Evolutionary conservation across 1,139 yeast species (phyloP), one percentile per base, ranked within the genome.

Genomic region (Blastobotrys proliferans): DNA sequence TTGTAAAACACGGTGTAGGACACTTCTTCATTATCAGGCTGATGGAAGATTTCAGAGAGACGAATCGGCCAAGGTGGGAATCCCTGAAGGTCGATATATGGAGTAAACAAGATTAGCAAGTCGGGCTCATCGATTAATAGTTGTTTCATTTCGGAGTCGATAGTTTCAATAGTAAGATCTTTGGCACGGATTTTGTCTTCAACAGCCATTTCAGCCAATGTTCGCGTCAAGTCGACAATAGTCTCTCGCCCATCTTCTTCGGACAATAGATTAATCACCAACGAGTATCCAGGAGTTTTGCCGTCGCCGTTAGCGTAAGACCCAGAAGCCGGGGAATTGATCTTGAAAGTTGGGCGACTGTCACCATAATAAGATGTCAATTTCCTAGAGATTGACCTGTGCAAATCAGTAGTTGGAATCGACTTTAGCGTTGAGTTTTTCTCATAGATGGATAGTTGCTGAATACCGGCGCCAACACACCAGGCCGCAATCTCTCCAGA

Each of bases 1-100:
- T 92, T 75, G 42, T 85, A 73, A 61, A 87, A 92, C 14, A 90
- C 94, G 18, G 88, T 84, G 62, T 92, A 92, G 32, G 79, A 74
- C 38, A 88, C 95, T 47, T 77, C 81, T 58, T 85, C 83, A 62
- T 88, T 88, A 58, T 86, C 95, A 6, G 85, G 83, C 57, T 86
- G 92, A 85, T 94, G 85, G 66, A 83, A 90, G 55, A 92, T 79
- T 59, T 92, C 99, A 8, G 90, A 76, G 45, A 94, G 74, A 49
- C 98, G 74, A 33, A 88, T 78, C 59, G 92, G 97, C 98, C 98
- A 92, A 20, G 99, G 99, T 16, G 98, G 97, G 62, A 82, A 94
- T 25, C 95, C 97, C 62, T 88, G 95, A 42, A 94, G 73, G 60
- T 88, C 94, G 51, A 92, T 70, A 14, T 71, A 70, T 8, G 97